Conservation (phyloP, 805 yeast genomes). For the Lipomyces sp. region DNA sequence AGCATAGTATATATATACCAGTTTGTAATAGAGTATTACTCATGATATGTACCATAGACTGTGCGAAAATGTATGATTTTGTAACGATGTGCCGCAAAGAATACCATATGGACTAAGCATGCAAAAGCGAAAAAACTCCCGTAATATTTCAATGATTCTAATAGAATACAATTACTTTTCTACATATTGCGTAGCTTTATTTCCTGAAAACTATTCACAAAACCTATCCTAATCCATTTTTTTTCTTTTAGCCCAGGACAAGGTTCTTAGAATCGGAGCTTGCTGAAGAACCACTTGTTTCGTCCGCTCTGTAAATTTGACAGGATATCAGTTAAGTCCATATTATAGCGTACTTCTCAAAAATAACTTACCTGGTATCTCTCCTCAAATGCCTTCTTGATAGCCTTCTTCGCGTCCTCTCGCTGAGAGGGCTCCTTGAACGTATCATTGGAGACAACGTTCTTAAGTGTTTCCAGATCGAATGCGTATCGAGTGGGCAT, state of each 20-base stretch:
- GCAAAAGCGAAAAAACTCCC: not conserved
- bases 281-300: conserved; percentile 99
- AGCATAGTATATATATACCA: not conserved
- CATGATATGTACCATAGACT: not conserved
- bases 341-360: not conserved
- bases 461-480: conserved; percentile 93
- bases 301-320: conserved; percentile 66
- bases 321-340: not conserved
- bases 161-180: not conserved
- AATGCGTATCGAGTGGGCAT: conserved; percentile 99
- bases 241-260: no score
- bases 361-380: conserved; percentile 63
- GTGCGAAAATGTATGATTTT: not conserved
- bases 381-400: conserved; percentile 99
- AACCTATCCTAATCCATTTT: conserved; percentile 4
- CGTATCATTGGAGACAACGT: conserved; percentile 87
- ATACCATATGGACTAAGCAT: not conserved
- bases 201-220: not conserved
- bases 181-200: conserved; percentile 1
- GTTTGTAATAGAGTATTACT: not conserved
- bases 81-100: not conserved
- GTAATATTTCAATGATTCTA: not conserved
- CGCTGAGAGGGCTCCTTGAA: conserved; percentile 97
- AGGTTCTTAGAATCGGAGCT: conserved; percentile 73
- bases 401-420: conserved; percentile 98